Evolutionary conservation across 306 rosid genomes (phyloP).

Genomic region (Begonia loranthoides): DNA sequence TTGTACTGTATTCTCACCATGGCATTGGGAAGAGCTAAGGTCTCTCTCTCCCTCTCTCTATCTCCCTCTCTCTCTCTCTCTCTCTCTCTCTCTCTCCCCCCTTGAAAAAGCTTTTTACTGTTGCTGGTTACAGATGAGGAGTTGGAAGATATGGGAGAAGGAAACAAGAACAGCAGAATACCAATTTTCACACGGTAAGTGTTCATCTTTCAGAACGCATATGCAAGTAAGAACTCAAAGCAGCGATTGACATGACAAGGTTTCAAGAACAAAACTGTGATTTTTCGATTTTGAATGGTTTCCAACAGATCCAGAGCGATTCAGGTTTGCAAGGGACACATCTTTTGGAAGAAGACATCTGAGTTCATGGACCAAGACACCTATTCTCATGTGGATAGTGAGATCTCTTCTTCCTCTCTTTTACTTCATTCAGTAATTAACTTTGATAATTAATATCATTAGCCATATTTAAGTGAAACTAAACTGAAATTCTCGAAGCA

Average conservation of each 20-base stretch:
- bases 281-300: background rate
- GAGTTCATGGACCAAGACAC: constrained; percentile 63
- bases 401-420: constrained; percentile 9
- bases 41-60: constrained; percentile 2
- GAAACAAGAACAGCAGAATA: constrained; percentile 68
- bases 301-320: constrained; percentile 69
- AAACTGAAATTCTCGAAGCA: too few species aligned
- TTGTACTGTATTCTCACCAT: constrained; percentile 65
- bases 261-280: too few species aligned
- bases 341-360: constrained; percentile 91
- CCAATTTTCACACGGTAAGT: constrained; percentile 73
- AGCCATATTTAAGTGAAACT: background rate
- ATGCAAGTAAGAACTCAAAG: too few species aligned
- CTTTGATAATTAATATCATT: background rate
- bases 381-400: constrained; percentile 75
- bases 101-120: too few species aligned
- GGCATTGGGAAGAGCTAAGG: constrained; percentile 67
- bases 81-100: background rate
- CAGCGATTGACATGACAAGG: too few species aligned
- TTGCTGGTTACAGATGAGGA: constrained; percentile 45
- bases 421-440: background rate
- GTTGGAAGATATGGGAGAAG: constrained; percentile 88
- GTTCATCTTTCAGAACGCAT: too few species aligned
- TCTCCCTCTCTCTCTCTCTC: background rate
- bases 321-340: constrained; percentile 82